Percentiles rank a stretch among this genome's conserved stretches.
These are phyloP conservation scores for Krasilnikovozyma curviuscula DNA, from an alignment of 768 basidiomycete species.

Conservation along the genomic window DNA sequence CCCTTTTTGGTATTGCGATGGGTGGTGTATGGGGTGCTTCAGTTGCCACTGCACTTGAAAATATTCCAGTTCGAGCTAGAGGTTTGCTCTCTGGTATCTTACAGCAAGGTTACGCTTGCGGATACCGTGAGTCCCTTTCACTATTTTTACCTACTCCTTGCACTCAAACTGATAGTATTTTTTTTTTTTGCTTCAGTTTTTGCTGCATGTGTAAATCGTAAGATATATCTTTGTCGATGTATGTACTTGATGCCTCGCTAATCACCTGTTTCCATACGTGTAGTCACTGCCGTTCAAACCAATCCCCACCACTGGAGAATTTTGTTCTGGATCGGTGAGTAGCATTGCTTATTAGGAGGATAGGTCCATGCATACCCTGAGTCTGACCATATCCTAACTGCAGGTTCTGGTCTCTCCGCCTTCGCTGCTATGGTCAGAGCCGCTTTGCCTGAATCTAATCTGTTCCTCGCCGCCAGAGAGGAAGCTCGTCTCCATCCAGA, in stretches of 20 bases:
- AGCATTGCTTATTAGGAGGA: no score
- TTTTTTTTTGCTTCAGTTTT: neutral
- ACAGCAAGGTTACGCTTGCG: slow-evolving; percentile 75
- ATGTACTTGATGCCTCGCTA: no score
- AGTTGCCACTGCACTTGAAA: slow-evolving; percentile 59
- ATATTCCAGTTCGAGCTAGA: slow-evolving; percentile 65
- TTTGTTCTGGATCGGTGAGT: slow-evolving; percentile 67
- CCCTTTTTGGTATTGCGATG: slow-evolving; percentile 42
- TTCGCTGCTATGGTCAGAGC: slow-evolving; percentile 50
- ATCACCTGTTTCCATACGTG: no score
- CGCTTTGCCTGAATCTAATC: slow-evolving; percentile 54
- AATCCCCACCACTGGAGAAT: slow-evolving; percentile 43
- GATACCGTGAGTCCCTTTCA: slow-evolving; percentile 33
- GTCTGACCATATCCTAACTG: neutral
- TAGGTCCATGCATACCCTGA: no score
- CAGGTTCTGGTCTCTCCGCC: slow-evolving; percentile 34
- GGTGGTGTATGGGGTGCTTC: slow-evolving; percentile 56
- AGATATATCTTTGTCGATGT: no score
- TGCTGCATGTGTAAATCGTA: slow-evolving; percentile 10
- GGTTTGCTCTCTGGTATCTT: slow-evolving; percentile 68
- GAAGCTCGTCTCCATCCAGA: slow-evolving; percentile 4
- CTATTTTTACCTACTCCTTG: neutral
- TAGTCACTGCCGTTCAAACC: slow-evolving; percentile 22
- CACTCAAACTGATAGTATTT: slow-evolving; percentile 15
- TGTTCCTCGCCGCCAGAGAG: slow-evolving; percentile 48